Conservation (phyloP, 2,329 filamentous ascomycete species). For the Ophiostoma tasmaniense region DNA sequence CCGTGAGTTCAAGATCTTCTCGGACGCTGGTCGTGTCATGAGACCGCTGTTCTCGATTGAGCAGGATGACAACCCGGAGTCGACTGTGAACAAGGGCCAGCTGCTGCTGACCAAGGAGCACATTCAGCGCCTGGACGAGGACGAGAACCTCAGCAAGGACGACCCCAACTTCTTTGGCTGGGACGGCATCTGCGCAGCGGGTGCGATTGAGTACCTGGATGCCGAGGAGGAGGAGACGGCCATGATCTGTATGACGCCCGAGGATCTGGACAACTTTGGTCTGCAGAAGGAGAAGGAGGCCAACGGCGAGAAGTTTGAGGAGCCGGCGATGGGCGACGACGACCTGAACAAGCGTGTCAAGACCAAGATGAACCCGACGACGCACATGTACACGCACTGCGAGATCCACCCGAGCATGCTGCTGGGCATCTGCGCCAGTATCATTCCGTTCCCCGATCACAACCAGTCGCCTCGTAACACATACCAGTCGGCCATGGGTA, state of each 20-base stretch:
- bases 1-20: conserved; percentile 97
- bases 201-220: conserved; percentile 91
- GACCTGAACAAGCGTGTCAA: conserved; percentile 82
- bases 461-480: conserved; percentile 98
- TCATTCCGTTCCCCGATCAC: conserved; percentile 99
- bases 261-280: conserved; percentile 76
- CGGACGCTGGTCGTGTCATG: conserved; percentile 91
- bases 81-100: conserved; percentile 50
- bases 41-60: conserved; percentile 89
- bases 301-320: conserved; percentile 31
- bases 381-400: conserved; percentile 93
- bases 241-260: conserved; percentile 99
- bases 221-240: conserved; percentile 97
- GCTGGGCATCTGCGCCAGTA: conserved; percentile 93
- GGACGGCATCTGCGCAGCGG: conserved; percentile 73
- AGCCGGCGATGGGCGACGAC: conserved; percentile 45
- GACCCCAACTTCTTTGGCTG: conserved; percentile 66
- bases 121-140: conserved; percentile 59
- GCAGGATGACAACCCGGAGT: conserved; percentile 69
- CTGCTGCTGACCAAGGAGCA: conserved; percentile 78
- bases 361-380: conserved; percentile 75
- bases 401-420: conserved; percentile 99
- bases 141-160: conserved; percentile 55
- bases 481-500: conserved; percentile 99
- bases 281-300: conserved; percentile 44